These are phyloP conservation scores for Aspergillus biplanus DNA, from an alignment of 495 filamentous ascomycete genomes.

Conservation along the genomic window DNA sequence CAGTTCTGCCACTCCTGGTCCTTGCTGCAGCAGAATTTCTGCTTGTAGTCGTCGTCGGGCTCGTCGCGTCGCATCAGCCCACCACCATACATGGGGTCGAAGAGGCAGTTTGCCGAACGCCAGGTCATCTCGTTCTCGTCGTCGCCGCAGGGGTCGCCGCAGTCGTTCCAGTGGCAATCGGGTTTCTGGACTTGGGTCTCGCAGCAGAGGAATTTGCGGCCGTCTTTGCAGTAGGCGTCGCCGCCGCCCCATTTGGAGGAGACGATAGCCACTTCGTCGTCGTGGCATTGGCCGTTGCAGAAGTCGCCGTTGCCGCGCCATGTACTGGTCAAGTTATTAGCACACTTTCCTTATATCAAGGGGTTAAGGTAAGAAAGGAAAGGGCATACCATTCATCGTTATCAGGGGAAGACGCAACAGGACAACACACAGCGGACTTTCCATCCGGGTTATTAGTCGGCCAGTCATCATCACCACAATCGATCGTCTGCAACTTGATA, in stretches of 20 bases:
- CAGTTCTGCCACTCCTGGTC: constrained; percentile 7
- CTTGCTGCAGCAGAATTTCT: constrained; percentile 7
- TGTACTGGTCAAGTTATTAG: not conserved
- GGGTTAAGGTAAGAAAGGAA: no score
- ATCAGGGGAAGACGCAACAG: constrained; percentile 4
- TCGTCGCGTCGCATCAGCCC: no score
- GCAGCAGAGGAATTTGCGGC: constrained; percentile 11
- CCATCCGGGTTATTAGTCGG: not conserved
- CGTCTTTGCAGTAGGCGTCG: not conserved
- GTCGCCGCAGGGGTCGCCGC: not conserved
- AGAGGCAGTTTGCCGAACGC: not conserved
- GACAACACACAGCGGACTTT: constrained; percentile 4
- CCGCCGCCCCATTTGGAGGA: constrained; percentile 1
- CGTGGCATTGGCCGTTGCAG: constrained; percentile 10
- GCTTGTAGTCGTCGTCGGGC: not conserved
- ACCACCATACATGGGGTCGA: no score
- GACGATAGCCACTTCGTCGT: constrained; percentile 2
- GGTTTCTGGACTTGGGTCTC: not conserved
- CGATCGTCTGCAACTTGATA: constrained; percentile 1
- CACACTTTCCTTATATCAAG: no score
- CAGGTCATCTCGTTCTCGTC: constrained; percentile 10
- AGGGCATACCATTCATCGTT: constrained; percentile 2
- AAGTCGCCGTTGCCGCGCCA: not conserved
- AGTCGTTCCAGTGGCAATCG: constrained; percentile 9
- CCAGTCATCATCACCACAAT: constrained; percentile 8